These are phyloP conservation scores for Solanum rostratum DNA, from an alignment of 257 asterid genomes.

Conservation along the genomic window DNA sequence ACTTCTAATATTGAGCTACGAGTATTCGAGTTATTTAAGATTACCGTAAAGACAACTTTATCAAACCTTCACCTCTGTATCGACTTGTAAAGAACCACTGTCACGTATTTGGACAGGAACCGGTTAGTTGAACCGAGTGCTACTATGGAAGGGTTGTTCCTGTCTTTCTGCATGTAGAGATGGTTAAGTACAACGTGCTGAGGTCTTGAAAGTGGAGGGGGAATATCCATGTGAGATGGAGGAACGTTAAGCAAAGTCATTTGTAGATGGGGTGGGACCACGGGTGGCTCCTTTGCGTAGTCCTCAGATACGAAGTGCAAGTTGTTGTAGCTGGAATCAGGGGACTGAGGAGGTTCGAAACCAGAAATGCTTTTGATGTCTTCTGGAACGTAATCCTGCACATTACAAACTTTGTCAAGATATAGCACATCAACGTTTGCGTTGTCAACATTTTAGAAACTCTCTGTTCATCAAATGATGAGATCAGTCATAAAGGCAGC, in stretches of 20 bases:
- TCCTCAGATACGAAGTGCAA: conserved; percentile 60
- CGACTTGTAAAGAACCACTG: conserved; percentile 93
- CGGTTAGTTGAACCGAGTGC: conserved; percentile 93
- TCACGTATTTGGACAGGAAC: conserved; percentile 78
- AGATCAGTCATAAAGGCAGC: neutral
- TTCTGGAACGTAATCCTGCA: conserved; percentile 90
- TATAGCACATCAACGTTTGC: neutral
- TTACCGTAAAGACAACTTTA: neutral
- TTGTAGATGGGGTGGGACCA: conserved; percentile 86
- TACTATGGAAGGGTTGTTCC: conserved; percentile 71
- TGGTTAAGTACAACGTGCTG: conserved; percentile 97
- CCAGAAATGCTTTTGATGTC: conserved; percentile 84
- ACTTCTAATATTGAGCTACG: neutral
- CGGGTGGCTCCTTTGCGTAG: conserved; percentile 85
- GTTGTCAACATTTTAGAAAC: neutral
- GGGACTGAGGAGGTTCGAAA: conserved; percentile 93
- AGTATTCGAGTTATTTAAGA: neutral
- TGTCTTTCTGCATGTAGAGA: conserved; percentile 93
- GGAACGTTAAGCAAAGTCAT: conserved; percentile 75
- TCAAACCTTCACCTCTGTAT: conserved; percentile 61
- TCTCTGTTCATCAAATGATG: neutral
- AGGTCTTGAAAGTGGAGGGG: conserved; percentile 71
- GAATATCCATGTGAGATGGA: conserved; percentile 72
- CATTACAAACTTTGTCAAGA: neutral
- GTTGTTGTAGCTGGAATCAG: conserved; percentile 77